Evolutionary conservation across 1,284 basidiomycete genomes (phyloP).

Genomic region (Crepidotus sp.): DNA sequence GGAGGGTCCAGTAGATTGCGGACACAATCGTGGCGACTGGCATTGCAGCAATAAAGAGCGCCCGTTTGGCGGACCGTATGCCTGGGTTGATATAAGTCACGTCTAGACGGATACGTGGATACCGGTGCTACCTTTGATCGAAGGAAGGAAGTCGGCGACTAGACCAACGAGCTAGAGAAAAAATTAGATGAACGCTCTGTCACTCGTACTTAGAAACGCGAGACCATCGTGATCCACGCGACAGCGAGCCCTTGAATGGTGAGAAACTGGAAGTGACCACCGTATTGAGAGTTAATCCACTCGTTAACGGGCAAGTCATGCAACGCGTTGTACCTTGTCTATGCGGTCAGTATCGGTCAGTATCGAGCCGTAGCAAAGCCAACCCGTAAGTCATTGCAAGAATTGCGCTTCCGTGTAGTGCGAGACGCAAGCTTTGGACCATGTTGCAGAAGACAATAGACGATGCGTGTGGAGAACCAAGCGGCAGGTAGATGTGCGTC

Average conservation of each 20-base stretch:
- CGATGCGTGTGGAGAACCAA: too few relatives aligned
- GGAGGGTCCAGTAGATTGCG: slow-evolving; percentile 63
- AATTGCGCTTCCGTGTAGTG: slow-evolving; percentile 8
- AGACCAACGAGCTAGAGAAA: slow-evolving; percentile 41
- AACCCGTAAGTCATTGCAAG: slow-evolving; percentile 15
- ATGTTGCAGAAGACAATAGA: background rate
- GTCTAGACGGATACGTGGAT: background rate
- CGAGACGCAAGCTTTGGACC: slow-evolving; percentile 1
- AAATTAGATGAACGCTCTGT: slow-evolving; percentile 40
- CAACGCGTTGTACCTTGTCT: slow-evolving; percentile 20
- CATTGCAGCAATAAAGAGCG: slow-evolving; percentile 50
- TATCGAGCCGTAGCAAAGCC: background rate
- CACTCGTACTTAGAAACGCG: too few relatives aligned
- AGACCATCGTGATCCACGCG: slow-evolving; percentile 15
- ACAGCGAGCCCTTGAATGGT: slow-evolving; percentile 62
- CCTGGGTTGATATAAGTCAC: slow-evolving; percentile 22
- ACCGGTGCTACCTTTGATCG: slow-evolving; percentile 27
- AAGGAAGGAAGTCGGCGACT: slow-evolving; percentile 42
- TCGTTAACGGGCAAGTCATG: slow-evolving; percentile 27
- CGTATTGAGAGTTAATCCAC: slow-evolving; percentile 40
- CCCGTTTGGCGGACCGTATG: slow-evolving; percentile 41
- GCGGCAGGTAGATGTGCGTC: too few relatives aligned
- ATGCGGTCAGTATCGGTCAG: background rate
- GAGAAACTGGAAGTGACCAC: slow-evolving; percentile 63
- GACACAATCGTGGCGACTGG: slow-evolving; percentile 62